Base-by-base conservation (phyloP, 306 rosid species). In the Vicia sativa region DNA sequence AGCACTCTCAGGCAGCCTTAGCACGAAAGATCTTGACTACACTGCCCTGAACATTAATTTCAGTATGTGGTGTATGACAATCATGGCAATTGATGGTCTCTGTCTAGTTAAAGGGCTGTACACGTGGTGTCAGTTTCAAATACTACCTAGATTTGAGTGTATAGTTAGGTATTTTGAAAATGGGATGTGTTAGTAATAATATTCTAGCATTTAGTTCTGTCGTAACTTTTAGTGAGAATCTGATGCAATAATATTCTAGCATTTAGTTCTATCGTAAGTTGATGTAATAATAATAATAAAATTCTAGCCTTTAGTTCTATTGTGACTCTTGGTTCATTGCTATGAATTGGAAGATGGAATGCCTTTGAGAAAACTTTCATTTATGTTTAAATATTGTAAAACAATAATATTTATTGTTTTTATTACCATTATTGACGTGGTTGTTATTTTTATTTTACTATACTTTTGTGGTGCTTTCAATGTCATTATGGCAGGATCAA, bases 401-500 rank as follows among this genome's bases (percentile, higher is more conserved):
- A 23, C 7, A 39, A 19, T 37, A 6, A 8, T 25, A 2, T 25
- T 25, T 25, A 2, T 25, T 25, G 28, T 25, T 25, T 25, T 25
- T 25, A 25, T 25, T 25, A 25, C 28, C 28, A 25, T 25, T 25
- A 25, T 25, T 25, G 28, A 2, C 4, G 28, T 25, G 28, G 28
- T 25, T 25, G 28, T 25, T 25, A 25, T 25, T 25, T 2, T 25
- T 25, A 11, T 62, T 31, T 7, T 53, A 41, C 45, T 9, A 11
- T 46, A 25, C 39, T 34, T 64, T 63, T 64, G 62, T 73, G 49
- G 44, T 73, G 73, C n/a, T 73, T 64, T 14, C n/a, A 6, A 23
- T 73, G 44, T 62, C 50, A 69, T 66, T 71, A 7, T 65, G 69
- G 66, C 83, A 89, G 98, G 83, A 77, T 73, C 86, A 81, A 66